Percentiles rank a stretch among this genome's conserved stretches.
These are phyloP conservation scores for Babesia ovis DNA, from an alignment of 169 alveolate genomes.

Conservation along the genomic window DNA sequence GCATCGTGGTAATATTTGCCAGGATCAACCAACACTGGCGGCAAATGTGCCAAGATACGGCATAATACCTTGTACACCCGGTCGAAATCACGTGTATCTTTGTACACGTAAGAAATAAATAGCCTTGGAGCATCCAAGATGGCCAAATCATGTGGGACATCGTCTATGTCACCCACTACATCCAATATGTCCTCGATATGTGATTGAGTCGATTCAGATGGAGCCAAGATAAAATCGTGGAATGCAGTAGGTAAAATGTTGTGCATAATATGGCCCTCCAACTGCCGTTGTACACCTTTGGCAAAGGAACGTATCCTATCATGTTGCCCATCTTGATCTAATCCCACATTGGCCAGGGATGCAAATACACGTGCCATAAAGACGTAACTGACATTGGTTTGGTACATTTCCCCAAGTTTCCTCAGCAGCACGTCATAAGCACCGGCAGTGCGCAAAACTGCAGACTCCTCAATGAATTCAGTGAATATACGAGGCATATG, in stretches of 20 bases:
- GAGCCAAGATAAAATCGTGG: background rate
- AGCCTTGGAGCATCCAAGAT: conserved; percentile 10
- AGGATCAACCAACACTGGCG: conserved; percentile 12
- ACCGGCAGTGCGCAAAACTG: conserved; percentile 1
- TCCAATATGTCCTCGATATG: background rate
- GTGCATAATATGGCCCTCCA: conserved; percentile 11
- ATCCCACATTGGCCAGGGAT: background rate
- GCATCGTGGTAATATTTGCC: conserved; percentile 9
- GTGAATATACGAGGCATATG: conserved; percentile 48
- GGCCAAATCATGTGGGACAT: background rate
- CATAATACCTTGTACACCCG: background rate
- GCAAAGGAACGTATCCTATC: conserved; percentile 11
- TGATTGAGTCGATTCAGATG: background rate
- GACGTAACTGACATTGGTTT: background rate
- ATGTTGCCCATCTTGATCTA: background rate
- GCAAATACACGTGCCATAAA: conserved; percentile 19
- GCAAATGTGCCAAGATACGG: background rate
- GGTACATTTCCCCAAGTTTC: background rate
- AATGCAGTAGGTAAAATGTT: conserved; percentile 5
- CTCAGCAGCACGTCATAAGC: conserved; percentile 4
- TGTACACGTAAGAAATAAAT: background rate
- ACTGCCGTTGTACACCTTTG: background rate
- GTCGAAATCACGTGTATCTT: conserved; percentile 9
- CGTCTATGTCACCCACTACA: background rate
- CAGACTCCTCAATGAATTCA: conserved; percentile 49